These are phyloP conservation scores for Xylaria bambusicola DNA, from an alignment of 495 filamentous ascomycete genomes.

Conservation along the genomic window DNA sequence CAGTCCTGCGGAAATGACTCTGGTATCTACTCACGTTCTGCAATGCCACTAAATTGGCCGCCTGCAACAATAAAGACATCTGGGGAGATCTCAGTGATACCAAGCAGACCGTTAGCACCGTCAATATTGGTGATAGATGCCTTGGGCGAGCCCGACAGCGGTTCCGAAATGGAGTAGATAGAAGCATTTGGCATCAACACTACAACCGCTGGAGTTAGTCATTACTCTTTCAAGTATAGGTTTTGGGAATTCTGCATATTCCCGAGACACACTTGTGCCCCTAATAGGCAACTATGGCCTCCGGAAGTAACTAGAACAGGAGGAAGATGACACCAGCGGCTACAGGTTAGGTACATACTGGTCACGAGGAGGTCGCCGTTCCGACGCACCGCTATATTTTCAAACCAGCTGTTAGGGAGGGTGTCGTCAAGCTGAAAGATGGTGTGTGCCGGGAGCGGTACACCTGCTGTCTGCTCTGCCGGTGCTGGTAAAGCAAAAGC, in stretches of 20 bases:
- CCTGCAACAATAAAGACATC: constrained; percentile 34
- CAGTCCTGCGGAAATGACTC: neutral
- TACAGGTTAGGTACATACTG: too few relatives aligned
- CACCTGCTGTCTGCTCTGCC: neutral
- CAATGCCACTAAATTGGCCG: constrained; percentile 18
- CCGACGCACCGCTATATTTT: constrained; percentile 42
- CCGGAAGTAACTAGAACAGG: too few relatives aligned
- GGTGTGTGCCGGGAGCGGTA: constrained; percentile 17
- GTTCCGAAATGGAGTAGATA: constrained; percentile 16
- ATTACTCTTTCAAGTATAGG: too few relatives aligned
- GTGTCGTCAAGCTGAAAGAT: constrained; percentile 34
- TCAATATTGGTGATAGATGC: constrained; percentile 24
- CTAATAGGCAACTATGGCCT: too few relatives aligned
- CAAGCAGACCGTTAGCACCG: constrained; percentile 26
- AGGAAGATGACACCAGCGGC: too few relatives aligned
- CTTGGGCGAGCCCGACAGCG: constrained; percentile 19
- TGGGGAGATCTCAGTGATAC: constrained; percentile 33
- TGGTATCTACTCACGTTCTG: constrained; percentile 1
- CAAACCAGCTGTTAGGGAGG: constrained; percentile 30
- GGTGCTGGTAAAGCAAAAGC: constrained; percentile 5
- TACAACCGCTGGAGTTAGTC: too few relatives aligned
- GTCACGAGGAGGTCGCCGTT: constrained; percentile 41
- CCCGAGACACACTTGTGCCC: too few relatives aligned
- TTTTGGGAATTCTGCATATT: too few relatives aligned
- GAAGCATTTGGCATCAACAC: constrained; percentile 20